These are phyloP conservation scores for Pyrrhoderma noxium DNA, from an alignment of 1,284 basidiomycete genomes.

Conservation along the genomic window DNA sequence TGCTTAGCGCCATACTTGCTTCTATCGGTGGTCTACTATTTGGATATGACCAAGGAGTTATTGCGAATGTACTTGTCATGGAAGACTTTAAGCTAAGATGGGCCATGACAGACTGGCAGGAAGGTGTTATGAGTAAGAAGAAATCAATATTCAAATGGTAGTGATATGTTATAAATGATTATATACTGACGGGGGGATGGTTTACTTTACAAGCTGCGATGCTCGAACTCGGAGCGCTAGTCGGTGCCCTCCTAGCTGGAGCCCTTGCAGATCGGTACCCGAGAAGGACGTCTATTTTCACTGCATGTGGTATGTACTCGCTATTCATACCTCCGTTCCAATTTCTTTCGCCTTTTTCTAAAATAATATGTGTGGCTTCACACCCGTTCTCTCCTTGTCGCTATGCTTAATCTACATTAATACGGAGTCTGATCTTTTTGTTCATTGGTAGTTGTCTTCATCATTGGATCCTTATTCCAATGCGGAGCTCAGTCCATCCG, in stretches of 20 bases:
- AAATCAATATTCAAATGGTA: background rate
- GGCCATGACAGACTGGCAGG: slow-evolving; percentile 64
- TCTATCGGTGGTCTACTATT: slow-evolving; percentile 75
- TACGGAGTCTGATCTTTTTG: background rate
- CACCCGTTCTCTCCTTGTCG: background rate
- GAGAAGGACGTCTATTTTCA: slow-evolving; percentile 56
- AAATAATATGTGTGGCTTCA: slow-evolving; percentile 1
- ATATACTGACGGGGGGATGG: no score
- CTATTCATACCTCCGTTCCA: background rate
- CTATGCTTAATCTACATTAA: background rate
- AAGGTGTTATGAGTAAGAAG: slow-evolving; percentile 63
- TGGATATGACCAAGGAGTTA: slow-evolving; percentile 72
- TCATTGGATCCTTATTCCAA: slow-evolving; percentile 64
- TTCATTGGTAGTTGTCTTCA: slow-evolving; percentile 50
- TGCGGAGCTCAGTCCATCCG: slow-evolving; percentile 47
- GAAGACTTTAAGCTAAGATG: slow-evolving; percentile 56
- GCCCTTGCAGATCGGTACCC: slow-evolving; percentile 61
- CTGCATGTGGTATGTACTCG: slow-evolving; percentile 48
- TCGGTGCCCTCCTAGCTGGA: slow-evolving; percentile 63
- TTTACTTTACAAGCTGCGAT: slow-evolving; percentile 70
- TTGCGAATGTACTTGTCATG: slow-evolving; percentile 82
- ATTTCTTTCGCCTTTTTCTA: no score
- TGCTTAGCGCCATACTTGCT: slow-evolving; percentile 61
- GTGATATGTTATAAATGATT: no score
- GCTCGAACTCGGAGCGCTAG: slow-evolving; percentile 67